Percentiles rank a stretch among this genome's conserved stretches.
phyloP scores from a whole-genome alignment of 2,329 filamentous ascomycete genomes.

The Elsinoe australis region DNA sequence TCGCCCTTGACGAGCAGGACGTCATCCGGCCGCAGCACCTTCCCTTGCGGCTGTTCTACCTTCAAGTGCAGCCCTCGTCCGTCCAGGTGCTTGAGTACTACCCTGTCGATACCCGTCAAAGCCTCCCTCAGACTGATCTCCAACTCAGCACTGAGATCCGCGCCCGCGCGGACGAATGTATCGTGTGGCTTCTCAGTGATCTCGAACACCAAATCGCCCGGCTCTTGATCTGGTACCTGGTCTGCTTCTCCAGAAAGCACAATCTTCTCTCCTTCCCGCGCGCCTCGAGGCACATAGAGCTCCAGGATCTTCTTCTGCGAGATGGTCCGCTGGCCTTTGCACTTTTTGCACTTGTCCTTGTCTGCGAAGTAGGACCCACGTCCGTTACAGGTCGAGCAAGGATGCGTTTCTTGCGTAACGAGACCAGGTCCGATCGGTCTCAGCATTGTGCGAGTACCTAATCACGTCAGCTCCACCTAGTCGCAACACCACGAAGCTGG shows the following conservation, averaged over 20 bases:
- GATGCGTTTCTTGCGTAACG: slow-evolving; percentile 68
- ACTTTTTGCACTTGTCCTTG: slow-evolving; percentile 98
- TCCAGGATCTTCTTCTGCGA: slow-evolving; percentile 91
- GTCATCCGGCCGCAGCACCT: slow-evolving; percentile 74
- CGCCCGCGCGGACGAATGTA: slow-evolving; percentile 70
- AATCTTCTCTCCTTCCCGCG: slow-evolving; percentile 73
- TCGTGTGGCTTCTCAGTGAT: slow-evolving; percentile 75
- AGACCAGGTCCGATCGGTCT: slow-evolving; percentile 80
- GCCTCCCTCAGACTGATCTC: slow-evolving; percentile 77
- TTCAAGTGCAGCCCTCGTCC: slow-evolving; percentile 79
- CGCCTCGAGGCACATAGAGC: slow-evolving; percentile 87
- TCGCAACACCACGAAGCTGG: background rate
- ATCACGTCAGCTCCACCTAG: slow-evolving; percentile 2
- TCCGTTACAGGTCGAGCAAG: slow-evolving; percentile 77
- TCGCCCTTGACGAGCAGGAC: slow-evolving; percentile 79
- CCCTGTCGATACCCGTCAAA: slow-evolving; percentile 78
- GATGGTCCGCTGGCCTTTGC: slow-evolving; percentile 82
- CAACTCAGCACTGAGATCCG: slow-evolving; percentile 75
- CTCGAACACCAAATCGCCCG: slow-evolving; percentile 88
- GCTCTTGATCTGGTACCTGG: slow-evolving; percentile 78
- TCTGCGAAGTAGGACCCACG: slow-evolving; percentile 84
- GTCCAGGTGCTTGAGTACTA: slow-evolving; percentile 87
- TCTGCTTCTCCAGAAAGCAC: slow-evolving; percentile 89
- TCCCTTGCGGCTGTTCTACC: slow-evolving; percentile 61
- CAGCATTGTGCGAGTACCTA: slow-evolving; percentile 64